Conservation (phyloP, 2,329 filamentous ascomycete genomes). For the Aspergillus flavus region DNA sequence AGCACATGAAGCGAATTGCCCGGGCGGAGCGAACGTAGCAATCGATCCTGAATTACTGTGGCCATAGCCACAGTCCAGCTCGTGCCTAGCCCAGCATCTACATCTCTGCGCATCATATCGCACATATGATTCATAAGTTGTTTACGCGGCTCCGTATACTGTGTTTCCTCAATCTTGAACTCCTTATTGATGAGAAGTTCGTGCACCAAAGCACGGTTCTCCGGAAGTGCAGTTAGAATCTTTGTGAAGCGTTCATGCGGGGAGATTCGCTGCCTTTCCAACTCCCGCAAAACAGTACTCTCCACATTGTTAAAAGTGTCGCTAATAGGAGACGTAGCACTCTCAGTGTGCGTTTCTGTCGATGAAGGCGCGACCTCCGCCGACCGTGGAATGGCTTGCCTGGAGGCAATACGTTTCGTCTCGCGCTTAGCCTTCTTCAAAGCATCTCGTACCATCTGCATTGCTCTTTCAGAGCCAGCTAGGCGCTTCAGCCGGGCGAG, state of each 20-base stretch:
- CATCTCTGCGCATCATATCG: constrained; percentile 60
- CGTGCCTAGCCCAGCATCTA: constrained; percentile 57
- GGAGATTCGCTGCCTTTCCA: constrained; percentile 38
- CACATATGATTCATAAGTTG: constrained; percentile 62
- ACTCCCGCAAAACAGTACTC: constrained; percentile 35
- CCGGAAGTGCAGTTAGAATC: constrained; percentile 62
- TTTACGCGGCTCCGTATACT: constrained; percentile 54
- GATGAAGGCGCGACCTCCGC: constrained; percentile 43
- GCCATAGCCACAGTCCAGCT: constrained; percentile 68
- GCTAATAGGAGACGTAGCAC: constrained; percentile 42
- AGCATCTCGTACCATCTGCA: constrained; percentile 61
- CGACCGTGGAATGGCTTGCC: constrained; percentile 60
- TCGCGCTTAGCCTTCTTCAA: constrained; percentile 61
- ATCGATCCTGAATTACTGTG: constrained; percentile 64
- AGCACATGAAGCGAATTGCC: constrained; percentile 64
- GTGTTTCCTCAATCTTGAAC: constrained; percentile 59
- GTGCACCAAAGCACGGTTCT: constrained; percentile 64
- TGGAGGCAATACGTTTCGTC: constrained; percentile 54
- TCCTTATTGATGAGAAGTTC: constrained; percentile 67
- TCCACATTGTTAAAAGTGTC: constrained; percentile 44
- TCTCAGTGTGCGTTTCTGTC: constrained; percentile 39
- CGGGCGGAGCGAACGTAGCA: constrained; percentile 60
- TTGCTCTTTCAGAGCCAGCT: constrained; percentile 62
- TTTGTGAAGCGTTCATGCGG: constrained; percentile 50
- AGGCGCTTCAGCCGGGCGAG: constrained; percentile 64